Conservation (phyloP, 2,329 filamentous ascomycete species). For the Passalora sequoiae region DNA sequence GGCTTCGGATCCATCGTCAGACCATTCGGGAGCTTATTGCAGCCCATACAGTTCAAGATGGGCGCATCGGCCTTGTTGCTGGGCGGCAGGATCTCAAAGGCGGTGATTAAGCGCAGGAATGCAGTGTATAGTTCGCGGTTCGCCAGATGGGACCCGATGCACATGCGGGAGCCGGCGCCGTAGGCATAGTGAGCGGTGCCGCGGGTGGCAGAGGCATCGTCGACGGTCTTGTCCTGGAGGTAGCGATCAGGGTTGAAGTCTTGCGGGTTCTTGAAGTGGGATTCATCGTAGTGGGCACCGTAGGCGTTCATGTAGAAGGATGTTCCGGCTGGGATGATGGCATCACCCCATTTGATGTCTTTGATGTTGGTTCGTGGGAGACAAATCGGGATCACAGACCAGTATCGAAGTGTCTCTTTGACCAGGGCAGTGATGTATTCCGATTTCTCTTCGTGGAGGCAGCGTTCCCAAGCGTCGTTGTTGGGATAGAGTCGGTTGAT, state of each 20-base stretch:
- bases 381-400: slow-evolving; percentile 73
- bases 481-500: slow-evolving; percentile 68
- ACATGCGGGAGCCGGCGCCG: slow-evolving; percentile 42
- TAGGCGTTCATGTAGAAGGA: slow-evolving; percentile 79
- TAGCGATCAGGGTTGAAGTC: slow-evolving; percentile 68
- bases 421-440: slow-evolving; percentile 72
- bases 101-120: slow-evolving; percentile 45
- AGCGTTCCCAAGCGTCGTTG: slow-evolving; percentile 70
- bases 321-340: slow-evolving; percentile 65
- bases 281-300: slow-evolving; percentile 66
- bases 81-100: slow-evolving; percentile 44
- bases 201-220: slow-evolving; percentile 34
- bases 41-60: slow-evolving; percentile 42
- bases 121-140: slow-evolving; percentile 43
- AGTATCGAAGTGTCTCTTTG: slow-evolving; percentile 73
- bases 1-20: slow-evolving; percentile 49
- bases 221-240: slow-evolving; percentile 48
- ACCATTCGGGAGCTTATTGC: slow-evolving; percentile 44
- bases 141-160: slow-evolving; percentile 37
- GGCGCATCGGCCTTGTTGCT: slow-evolving; percentile 38
- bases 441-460: slow-evolving; percentile 67
- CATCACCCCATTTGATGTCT: slow-evolving; percentile 63
- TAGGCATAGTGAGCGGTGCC: slow-evolving; percentile 48
- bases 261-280: slow-evolving; percentile 60
- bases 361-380: slow-evolving; percentile 68